Evolutionary conservation across 2,329 filamentous ascomycete genomes (phyloP).

Genomic region (Sordariomycetes sp.): DNA sequence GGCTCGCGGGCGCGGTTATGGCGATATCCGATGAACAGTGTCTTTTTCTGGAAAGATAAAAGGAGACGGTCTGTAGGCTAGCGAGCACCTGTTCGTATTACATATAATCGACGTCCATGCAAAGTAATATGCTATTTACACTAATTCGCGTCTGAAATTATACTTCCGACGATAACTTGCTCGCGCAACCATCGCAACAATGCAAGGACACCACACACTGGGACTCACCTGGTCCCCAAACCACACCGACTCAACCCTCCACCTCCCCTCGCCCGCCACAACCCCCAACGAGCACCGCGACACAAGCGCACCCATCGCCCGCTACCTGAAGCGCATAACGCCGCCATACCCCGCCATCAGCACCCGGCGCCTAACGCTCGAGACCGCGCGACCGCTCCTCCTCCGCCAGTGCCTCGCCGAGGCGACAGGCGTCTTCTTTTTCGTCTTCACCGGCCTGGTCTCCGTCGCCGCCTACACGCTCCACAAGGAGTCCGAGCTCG

Average conservation of each 20-base stretch:
- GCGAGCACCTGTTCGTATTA: too few species aligned
- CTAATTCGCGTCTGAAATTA: neutral
- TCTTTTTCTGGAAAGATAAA: neutral
- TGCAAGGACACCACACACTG: neutral
- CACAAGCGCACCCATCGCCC: neutral
- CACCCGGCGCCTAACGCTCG: conserved; percentile 42
- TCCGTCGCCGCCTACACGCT: conserved; percentile 38
- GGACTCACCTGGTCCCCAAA: neutral
- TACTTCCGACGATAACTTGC: neutral
- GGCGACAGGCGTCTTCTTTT: conserved; percentile 46
- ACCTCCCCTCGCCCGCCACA: neutral
- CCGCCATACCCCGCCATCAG: conserved; percentile 26
- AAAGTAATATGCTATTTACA: too few species aligned
- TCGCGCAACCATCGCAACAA: neutral
- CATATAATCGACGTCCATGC: too few species aligned
- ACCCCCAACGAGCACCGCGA: neutral
- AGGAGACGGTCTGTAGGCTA: neutral
- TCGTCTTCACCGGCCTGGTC: conserved; percentile 42
- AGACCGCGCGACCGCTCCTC: conserved; percentile 39
- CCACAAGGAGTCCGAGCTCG: conserved; percentile 25
- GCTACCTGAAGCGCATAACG: conserved; percentile 2
- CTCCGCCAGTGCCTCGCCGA: conserved; percentile 45
- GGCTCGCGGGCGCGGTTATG: too few species aligned
- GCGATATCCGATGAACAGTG: neutral
- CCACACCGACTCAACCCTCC: neutral